Percentiles rank a stretch among this genome's conserved stretches.
Evolutionary conservation across 495 filamentous ascomycete species (phyloP).

Genomic region (Venustampulla echinocandica): DNA sequence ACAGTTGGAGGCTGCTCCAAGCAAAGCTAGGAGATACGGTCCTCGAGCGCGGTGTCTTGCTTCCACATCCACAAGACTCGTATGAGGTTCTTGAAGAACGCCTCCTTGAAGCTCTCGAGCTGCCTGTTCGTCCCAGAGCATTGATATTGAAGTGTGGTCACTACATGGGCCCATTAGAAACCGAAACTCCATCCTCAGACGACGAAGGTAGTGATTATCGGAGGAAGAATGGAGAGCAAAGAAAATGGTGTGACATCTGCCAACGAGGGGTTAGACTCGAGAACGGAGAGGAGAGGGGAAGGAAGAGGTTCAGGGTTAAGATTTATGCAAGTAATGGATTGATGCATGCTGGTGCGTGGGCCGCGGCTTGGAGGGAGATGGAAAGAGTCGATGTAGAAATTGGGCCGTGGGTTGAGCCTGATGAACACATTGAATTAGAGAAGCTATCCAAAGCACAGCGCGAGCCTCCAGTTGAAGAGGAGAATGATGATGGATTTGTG

Average conservation of each 20-base stretch:
- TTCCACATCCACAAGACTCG: slow-evolving; percentile 82
- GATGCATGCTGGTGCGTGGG: slow-evolving; percentile 88
- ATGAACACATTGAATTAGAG: slow-evolving; percentile 36
- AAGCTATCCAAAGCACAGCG: slow-evolving; percentile 28
- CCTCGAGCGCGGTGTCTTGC: slow-evolving; percentile 72
- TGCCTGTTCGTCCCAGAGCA: slow-evolving; percentile 52
- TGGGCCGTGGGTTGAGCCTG: slow-evolving; percentile 46
- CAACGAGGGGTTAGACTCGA: slow-evolving; percentile 38
- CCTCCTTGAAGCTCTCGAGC: slow-evolving; percentile 77
- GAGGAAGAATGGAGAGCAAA: slow-evolving; percentile 31
- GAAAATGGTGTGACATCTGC: slow-evolving; percentile 54
- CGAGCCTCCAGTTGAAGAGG: slow-evolving; percentile 19
- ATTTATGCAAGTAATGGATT: slow-evolving; percentile 91
- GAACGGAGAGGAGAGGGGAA: slow-evolving; percentile 12
- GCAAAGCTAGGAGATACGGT: slow-evolving; percentile 72
- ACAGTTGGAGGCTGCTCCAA: slow-evolving; percentile 65
- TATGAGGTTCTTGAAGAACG: slow-evolving; percentile 90
- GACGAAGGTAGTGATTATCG: slow-evolving; percentile 39
- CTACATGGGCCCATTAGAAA: slow-evolving; percentile 42
- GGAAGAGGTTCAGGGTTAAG: slow-evolving; percentile 69
- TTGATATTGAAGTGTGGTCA: slow-evolving; percentile 75
- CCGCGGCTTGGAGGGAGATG: slow-evolving; percentile 93
- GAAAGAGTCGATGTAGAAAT: slow-evolving; percentile 93
- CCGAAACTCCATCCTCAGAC: slow-evolving; percentile 27
- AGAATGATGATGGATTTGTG: slow-evolving; percentile 27